These are phyloP conservation scores for Chimonanthus salicifolius DNA, from an alignment of 164 flowering plant genomes.

Conservation along the genomic window DNA sequence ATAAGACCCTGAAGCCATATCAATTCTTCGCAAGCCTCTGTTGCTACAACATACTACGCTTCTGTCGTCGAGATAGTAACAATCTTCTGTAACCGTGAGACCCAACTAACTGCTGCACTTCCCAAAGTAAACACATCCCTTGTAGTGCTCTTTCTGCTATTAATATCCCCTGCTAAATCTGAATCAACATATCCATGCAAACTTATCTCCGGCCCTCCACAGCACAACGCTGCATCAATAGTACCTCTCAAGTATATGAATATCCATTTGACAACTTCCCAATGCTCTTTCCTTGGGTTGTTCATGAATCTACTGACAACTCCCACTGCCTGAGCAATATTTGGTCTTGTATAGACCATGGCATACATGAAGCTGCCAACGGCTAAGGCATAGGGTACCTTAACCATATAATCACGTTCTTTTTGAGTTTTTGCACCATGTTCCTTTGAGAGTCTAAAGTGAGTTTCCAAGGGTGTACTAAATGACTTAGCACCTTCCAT, in stretches of 20 bases:
- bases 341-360: not conserved
- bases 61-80: conserved; percentile 6
- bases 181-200: conserved; percentile 7
- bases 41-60: not conserved
- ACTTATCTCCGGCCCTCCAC: not conserved
- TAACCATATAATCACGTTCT: not conserved
- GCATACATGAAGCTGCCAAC: not conserved
- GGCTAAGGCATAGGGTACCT: not conserved
- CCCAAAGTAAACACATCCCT: conserved; percentile 7
- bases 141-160: conserved; percentile 1
- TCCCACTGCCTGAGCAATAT: not conserved
- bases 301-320: not conserved
- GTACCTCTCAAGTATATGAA: not conserved
- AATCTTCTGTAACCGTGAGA: not conserved
- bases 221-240: not conserved
- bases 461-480: not conserved
- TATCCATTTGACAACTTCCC: not conserved
- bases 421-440: not conserved
- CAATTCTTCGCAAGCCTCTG: conserved; percentile 4
- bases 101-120: conserved; percentile 6
- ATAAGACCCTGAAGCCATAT: conserved; percentile 6
- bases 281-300: not conserved
- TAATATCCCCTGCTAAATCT: conserved; percentile 3
- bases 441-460: not conserved
- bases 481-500: not conserved